Base-by-base conservation (phyloP, 257 asterid genomes). In the Prunella vulgaris region DNA sequence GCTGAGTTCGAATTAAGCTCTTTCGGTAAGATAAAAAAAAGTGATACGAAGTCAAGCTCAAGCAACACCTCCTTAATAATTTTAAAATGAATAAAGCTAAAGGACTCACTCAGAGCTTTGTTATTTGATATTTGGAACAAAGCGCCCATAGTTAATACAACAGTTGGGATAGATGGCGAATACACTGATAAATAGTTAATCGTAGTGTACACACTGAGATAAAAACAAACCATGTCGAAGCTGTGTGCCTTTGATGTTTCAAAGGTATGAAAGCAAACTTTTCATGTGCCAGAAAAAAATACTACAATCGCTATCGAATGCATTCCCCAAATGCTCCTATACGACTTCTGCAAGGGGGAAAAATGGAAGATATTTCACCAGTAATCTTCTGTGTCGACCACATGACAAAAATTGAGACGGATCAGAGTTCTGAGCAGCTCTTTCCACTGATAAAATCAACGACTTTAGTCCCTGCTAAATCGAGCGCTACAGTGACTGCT, bases 401-500 rank as follows among this genome's bases (percentile, higher is more conserved):
- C 30, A 53, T 21, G 27, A 21, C 21, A 21, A 17, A 20, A 51
- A 49, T 5, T 33, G 46, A 61, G 56, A 53, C 58, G 74, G 52
- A 74, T 87, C 85, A 94, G 25, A 94, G 90, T 35, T 91, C 87
- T 6, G 85, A 68, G 68, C 76, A 80, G 68, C 87, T 70, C 82
- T 84, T 94, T 37, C 93, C 98, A 10, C 67, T 85, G 73, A 91
- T 86, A 75, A 79, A 89, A 77, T 94, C 89, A 52, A 89, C 84
- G 6, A 88, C 89, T 66, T 32, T 77, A 10, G 93, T 83, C 30
- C 79, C 96, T 17, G 96, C 82, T 72, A 17, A 78, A 68, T 89
- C 95, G 44, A 94, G 97, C 13, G 99, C 98, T 28, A 88, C 88
- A n/a, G 97, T 52, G 14, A 91, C 97, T 2, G 99, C 90, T 1